A percentile compares a stretch with the other conserved stretches of the same genome.
phyloP scores from a whole-genome alignment of 1,139 yeast species.

The Blastobotrys serpentis region DNA sequence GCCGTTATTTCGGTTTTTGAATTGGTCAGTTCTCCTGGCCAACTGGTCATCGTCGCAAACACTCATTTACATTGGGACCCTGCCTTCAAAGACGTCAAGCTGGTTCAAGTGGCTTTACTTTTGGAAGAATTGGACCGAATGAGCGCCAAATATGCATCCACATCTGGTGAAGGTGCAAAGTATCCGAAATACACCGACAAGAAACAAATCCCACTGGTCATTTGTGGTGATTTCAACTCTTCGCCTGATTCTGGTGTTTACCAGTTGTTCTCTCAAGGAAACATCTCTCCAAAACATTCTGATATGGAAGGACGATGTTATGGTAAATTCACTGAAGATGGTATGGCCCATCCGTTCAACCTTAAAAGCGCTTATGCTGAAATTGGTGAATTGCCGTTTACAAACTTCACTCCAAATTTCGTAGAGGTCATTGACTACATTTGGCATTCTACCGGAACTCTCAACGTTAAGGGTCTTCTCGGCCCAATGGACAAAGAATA shows the following conservation, averaged over 20 bases:
- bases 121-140: constrained; percentile 79
- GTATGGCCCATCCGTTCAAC: constrained; percentile 77
- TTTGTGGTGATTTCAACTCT: constrained; percentile 97
- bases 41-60: constrained; percentile 71
- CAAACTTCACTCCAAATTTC: constrained; percentile 90
- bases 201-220: constrained; percentile 67
- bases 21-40: constrained; percentile 63
- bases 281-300: constrained; percentile 60
- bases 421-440: constrained; percentile 93
- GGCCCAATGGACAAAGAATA: constrained; percentile 84
- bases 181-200: constrained; percentile 48
- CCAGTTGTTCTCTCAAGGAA: constrained; percentile 79
- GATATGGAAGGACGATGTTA: constrained; percentile 87
- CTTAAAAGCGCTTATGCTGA: constrained; percentile 82
- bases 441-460: constrained; percentile 81
- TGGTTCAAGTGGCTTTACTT: constrained; percentile 90
- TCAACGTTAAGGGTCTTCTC: constrained; percentile 80
- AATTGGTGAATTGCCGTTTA: constrained; percentile 88
- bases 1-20: constrained; percentile 81
- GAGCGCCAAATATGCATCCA: constrained; percentile 52
- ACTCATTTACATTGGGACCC: constrained; percentile 99
- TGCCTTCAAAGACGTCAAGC: constrained; percentile 89
- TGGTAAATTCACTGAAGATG: constrained; percentile 88
- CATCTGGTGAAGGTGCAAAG: constrained; percentile 36
- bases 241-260: constrained; percentile 86